Base-by-base conservation (phyloP, 768 basidiomycete genomes). In the Sporobolomyces pararoseus region DNA sequence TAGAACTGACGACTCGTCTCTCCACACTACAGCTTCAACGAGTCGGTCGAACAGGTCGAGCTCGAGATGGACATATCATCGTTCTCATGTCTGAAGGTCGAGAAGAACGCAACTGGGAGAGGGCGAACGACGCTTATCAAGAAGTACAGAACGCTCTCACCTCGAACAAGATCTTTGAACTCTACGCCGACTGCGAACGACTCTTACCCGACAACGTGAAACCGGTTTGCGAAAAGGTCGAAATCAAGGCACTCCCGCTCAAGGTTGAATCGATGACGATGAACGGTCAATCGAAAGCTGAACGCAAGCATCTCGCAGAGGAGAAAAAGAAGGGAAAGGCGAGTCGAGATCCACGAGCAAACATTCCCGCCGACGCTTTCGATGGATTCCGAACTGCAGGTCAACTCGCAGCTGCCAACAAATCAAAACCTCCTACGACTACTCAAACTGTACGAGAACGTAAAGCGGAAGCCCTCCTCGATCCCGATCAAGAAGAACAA, bases 21-120 rank as follows among this genome's bases (percentile, higher is more conserved):
- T 51, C 47, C 23, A 19, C 7, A 21, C 47, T 29, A 25, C 75
- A 98, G 94, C 85, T 99, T 25, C 96, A 99, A 85, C 88, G 96
- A 25, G 85, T 95, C 60, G 96, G 96, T 57, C 85, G 96, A 63
- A 97, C 96, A 0, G 96, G 96, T 17, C 89, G 96, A 54, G 93
- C 93, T 79, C 86, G 91, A 42, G 85, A 87, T 52, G 96, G 96
- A 13, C 81, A 84, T 53, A 89, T 99, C n/a, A 89, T 94, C 76
- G 89, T 94, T 16, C 83, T 99, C 25, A 87, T 97, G 73, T 86
- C 93, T 9, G 89, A 95, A 79, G 86, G 86, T 35, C 87, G 94
- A 29, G 96, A 99, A 80, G 93, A 98, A 75, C 77, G 82, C 55
- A 95, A 96, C 76, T 89, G 93, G 83, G 88, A 89, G 61, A 89